Evolutionary conservation across 1,139 yeast species (phyloP).

Genomic region (Nakaseomyces uthaithaninus): DNA sequence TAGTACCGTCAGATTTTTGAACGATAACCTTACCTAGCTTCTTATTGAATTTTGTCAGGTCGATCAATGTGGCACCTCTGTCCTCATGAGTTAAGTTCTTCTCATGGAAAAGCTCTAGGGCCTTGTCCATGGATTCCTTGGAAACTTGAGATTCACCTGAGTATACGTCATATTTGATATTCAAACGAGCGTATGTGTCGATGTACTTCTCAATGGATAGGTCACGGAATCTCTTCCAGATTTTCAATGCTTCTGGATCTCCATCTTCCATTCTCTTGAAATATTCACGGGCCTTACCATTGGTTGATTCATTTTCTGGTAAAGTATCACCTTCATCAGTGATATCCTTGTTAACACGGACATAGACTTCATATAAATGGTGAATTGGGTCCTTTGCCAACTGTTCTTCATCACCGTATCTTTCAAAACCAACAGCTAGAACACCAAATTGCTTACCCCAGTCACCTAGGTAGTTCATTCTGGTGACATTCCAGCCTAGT

Average conservation of each 20-base stretch:
- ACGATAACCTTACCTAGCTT: slow-evolving; percentile 91
- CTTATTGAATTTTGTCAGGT: slow-evolving; percentile 78
- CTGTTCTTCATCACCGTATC: slow-evolving; percentile 72
- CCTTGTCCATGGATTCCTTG: slow-evolving; percentile 60
- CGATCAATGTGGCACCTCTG: slow-evolving; percentile 85
- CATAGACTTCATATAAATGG: slow-evolving; percentile 92
- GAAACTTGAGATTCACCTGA: slow-evolving; percentile 96
- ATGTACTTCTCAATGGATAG: slow-evolving; percentile 79
- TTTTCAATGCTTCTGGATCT: slow-evolving; percentile 64
- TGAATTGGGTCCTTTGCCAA: slow-evolving; percentile 77
- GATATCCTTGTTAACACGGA: slow-evolving; percentile 73
- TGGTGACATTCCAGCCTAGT: slow-evolving; percentile 80
- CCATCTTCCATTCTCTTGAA: slow-evolving; percentile 94
- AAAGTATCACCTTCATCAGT: slow-evolving; percentile 63
- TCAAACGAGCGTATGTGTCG: slow-evolving; percentile 83
- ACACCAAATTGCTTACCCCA: slow-evolving; percentile 99
- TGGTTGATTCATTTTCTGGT: slow-evolving; percentile 46
- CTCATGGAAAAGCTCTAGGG: slow-evolving; percentile 52
- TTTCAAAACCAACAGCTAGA: slow-evolving; percentile 83
- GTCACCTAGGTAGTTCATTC: slow-evolving; percentile 94
- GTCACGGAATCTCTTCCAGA: slow-evolving; percentile 88
- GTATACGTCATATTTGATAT: slow-evolving; percentile 77
- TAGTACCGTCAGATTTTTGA: slow-evolving; percentile 93
- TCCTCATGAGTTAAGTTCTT: slow-evolving; percentile 76
- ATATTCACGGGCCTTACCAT: slow-evolving; percentile 79